These are phyloP conservation scores for Colletotrichum sp. DNA, from an alignment of 2,329 filamentous ascomycete genomes.

Conservation along the genomic window DNA sequence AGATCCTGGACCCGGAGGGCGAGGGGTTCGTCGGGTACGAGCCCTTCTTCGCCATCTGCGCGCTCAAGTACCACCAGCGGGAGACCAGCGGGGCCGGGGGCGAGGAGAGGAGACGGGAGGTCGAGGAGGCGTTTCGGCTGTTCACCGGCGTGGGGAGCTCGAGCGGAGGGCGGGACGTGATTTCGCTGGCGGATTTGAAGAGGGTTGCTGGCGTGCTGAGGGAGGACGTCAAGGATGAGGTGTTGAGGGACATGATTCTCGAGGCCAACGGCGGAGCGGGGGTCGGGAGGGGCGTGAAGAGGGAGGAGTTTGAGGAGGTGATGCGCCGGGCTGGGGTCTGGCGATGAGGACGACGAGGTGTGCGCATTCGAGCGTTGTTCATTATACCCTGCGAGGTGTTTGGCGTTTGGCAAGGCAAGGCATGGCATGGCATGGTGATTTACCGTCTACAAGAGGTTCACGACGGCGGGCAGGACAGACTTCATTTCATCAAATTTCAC, in stretches of 20 bases:
- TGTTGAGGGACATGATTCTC: constrained; percentile 91
- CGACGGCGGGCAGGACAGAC: not conserved
- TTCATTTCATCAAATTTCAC: not conserved
- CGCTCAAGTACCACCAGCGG: constrained; percentile 77
- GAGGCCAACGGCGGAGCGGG: constrained; percentile 88
- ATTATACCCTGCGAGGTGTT: constrained; percentile 10
- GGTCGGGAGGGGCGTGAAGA: constrained; percentile 71
- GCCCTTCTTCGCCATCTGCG: constrained; percentile 86
- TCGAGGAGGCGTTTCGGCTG: constrained; percentile 81
- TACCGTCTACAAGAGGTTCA: not conserved
- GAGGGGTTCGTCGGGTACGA: constrained; percentile 81
- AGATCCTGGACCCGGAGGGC: constrained; percentile 81
- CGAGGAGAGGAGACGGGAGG: constrained; percentile 62
- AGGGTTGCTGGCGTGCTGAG: constrained; percentile 81
- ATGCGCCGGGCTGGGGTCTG: constrained; percentile 87
- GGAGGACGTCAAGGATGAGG: constrained; percentile 82
- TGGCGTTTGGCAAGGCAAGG: not conserved
- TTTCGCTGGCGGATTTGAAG: constrained; percentile 80
- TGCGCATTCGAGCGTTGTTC: not conserved
- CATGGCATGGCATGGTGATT: not conserved
- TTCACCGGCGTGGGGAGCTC: constrained; percentile 67
- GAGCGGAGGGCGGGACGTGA: constrained; percentile 47
- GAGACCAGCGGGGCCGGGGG: constrained; percentile 36
- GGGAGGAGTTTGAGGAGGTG: constrained; percentile 84
- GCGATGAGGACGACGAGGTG: constrained; percentile 52